A percentile compares a stretch with the other conserved stretches of the same genome.
Conservation (phyloP, 495 filamentous ascomycete genomes). For the Talaromyces proteolyticus region DNA sequence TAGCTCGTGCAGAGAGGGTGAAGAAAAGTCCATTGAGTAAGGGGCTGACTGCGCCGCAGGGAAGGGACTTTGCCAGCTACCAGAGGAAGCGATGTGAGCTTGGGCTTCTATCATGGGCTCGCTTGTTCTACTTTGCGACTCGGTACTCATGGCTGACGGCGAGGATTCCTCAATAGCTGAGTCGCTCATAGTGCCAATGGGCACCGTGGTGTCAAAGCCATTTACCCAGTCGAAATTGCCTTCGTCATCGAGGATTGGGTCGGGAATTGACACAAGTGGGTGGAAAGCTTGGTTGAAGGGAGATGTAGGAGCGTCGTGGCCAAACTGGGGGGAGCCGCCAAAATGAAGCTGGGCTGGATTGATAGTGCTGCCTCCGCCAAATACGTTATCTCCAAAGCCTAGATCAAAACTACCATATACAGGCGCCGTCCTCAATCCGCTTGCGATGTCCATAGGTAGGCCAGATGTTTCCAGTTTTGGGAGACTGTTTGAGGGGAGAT, state of each 20-base stretch:
- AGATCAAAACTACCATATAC: constrained; percentile 61
- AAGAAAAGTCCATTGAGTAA: constrained; percentile 52
- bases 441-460: constrained; percentile 55
- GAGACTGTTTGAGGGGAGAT: constrained; percentile 52
- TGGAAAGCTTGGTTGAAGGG: constrained; percentile 64
- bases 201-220: constrained; percentile 71
- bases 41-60: constrained; percentile 54
- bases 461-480: constrained; percentile 80
- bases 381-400: constrained; percentile 69
- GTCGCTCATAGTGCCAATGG: constrained; percentile 62
- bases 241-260: constrained; percentile 63
- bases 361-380: constrained; percentile 72
- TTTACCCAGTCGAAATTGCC: constrained; percentile 80
- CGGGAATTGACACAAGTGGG: constrained; percentile 44
- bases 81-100: constrained; percentile 53
- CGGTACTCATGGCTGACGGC: constrained; percentile 88
- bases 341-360: constrained; percentile 96
- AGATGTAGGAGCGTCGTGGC: constrained; percentile 63
- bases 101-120: constrained; percentile 88
- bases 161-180: constrained; percentile 87
- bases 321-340: constrained; percentile 73
- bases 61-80: constrained; percentile 59
- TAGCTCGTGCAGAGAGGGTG: constrained; percentile 36
- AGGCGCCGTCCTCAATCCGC: constrained; percentile 74
- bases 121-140: constrained; percentile 85